Base-by-base conservation (phyloP, 2,329 filamentous ascomycete genomes). In the Shiraia sp. region DNA sequence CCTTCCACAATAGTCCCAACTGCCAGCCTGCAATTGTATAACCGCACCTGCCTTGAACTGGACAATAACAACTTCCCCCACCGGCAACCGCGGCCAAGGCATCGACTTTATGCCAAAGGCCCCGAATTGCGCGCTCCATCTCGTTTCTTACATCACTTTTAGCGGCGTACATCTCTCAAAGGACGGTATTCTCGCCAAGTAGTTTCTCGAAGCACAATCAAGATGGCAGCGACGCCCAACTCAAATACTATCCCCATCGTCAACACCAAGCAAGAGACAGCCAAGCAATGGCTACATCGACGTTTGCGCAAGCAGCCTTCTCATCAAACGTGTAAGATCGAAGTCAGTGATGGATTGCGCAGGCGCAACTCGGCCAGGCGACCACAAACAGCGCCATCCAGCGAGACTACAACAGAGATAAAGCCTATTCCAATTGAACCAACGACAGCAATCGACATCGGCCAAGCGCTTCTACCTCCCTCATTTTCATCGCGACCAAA, bases 271-370 rank as follows among this genome's bases (percentile, higher is more conserved):
- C 49, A 52, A 14, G 49, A 51, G 25, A 45, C 45, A 7, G 41
- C 52, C 10, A 64, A 53, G 35, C 50, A 52, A 24, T 65, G 64
- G 61, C 38, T 64, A 14, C 51, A 59, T 31, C 55, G 52, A 16
- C 55, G 52, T 25, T 42, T 67, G 2, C 52, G 47, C 32, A 60
- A 51, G 37, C 42, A 51, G 14, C 38, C 46, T 15, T 51, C 54
- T n/a, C 48, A 49, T 17, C 55, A 59, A 16, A 13, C 40, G 14
- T 44, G 36, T 39, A 42, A 34, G 6, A 19, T 17, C 0, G 32
- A 42, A 3, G 35, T 35, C n/a, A 23, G 35, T 10, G 25, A 25
- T 15, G 34, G 43, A 7, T 22, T 53, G 15, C 42, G 33, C 10
- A 35, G 27, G 15, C 48, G 32, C 28, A 13, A 33, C 6, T 53